Conservation (phyloP, 441 rosid genomes). For the Croton setiger region DNA sequence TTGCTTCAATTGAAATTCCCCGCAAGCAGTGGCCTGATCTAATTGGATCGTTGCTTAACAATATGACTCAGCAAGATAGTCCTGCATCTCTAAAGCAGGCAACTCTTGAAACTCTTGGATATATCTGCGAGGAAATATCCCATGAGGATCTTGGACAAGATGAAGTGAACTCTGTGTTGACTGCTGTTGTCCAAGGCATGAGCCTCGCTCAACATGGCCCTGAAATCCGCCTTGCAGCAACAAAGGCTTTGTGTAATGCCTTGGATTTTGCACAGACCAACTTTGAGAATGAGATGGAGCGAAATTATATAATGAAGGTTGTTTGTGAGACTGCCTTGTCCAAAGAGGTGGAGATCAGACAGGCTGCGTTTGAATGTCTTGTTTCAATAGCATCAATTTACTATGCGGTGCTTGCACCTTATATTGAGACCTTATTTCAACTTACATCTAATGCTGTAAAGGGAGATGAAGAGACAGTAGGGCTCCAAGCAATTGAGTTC, state of each 20-base stretch:
- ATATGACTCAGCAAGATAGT: slow-evolving; percentile 72
- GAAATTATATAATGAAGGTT: slow-evolving; percentile 84
- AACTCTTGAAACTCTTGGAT: slow-evolving; percentile 87
- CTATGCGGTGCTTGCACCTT: slow-evolving; percentile 77
- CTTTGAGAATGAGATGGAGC: slow-evolving; percentile 92
- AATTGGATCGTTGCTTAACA: slow-evolving; percentile 61
- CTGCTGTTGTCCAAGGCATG: slow-evolving; percentile 98
- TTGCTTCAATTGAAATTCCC: slow-evolving; percentile 90
- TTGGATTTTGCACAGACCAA: slow-evolving; percentile 85
- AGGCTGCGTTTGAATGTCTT: slow-evolving; percentile 91
- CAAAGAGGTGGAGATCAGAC: slow-evolving; percentile 76
- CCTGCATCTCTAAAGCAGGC: slow-evolving; percentile 70
- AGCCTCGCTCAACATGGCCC: slow-evolving; percentile 55
- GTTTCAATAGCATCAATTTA: slow-evolving; percentile 88
- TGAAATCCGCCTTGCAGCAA: slow-evolving; percentile 86
- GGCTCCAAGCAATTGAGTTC: slow-evolving; percentile 90
- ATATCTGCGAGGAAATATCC: slow-evolving; percentile 86
- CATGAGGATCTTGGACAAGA: slow-evolving; percentile 76
- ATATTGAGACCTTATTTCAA: slow-evolving; percentile 78
- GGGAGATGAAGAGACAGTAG: slow-evolving; percentile 86
- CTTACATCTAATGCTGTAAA: slow-evolving; percentile 87
- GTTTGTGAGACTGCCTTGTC: slow-evolving; percentile 85
- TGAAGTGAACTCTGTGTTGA: slow-evolving; percentile 80
- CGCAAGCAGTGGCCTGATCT: slow-evolving; percentile 89
- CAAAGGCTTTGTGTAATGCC: slow-evolving; percentile 77